Percentiles rank a stretch among this genome's conserved stretches.
Evolutionary conservation across 108 stramenopile species (phyloP).

Genomic region (Nannochloropsis gaditana): DNA sequence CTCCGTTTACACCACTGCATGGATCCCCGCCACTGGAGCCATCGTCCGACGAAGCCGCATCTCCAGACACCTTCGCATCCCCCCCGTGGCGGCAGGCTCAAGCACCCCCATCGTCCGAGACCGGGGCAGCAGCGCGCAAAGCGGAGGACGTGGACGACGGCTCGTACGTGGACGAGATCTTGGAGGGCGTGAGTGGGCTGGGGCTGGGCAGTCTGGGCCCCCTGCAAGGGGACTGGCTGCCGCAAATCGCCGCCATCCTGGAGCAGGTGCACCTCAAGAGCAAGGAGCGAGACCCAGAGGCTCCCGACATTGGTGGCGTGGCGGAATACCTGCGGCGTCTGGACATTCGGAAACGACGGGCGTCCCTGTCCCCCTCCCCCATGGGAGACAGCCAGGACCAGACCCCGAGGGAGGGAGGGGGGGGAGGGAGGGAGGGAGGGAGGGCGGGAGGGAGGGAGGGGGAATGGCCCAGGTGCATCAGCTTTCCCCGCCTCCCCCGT

Average conservation of each 20-base stretch:
- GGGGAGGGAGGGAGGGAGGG: no score
- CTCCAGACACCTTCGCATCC: background rate
- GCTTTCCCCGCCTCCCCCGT: no score
- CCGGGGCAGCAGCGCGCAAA: background rate
- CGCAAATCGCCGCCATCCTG: background rate
- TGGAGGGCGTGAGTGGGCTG: background rate
- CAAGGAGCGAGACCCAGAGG: background rate
- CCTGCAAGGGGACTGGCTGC: constrained; percentile 3
- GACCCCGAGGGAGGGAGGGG: no score
- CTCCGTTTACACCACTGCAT: background rate
- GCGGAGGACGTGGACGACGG: background rate
- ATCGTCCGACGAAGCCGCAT: background rate
- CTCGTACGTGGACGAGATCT: background rate
- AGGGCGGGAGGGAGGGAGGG: no score
- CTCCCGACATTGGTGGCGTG: background rate
- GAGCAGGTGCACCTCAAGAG: background rate
- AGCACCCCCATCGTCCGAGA: background rate
- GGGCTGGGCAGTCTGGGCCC: background rate
- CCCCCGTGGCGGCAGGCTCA: background rate
- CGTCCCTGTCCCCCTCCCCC: background rate
- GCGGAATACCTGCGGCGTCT: background rate
- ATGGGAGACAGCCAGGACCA: no score
- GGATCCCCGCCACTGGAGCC: background rate
- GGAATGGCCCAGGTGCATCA: no score
- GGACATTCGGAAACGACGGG: background rate